phyloP scores from a whole-genome alignment of 2,329 filamentous ascomycete species.

The Colletotrichum godetiae region DNA sequence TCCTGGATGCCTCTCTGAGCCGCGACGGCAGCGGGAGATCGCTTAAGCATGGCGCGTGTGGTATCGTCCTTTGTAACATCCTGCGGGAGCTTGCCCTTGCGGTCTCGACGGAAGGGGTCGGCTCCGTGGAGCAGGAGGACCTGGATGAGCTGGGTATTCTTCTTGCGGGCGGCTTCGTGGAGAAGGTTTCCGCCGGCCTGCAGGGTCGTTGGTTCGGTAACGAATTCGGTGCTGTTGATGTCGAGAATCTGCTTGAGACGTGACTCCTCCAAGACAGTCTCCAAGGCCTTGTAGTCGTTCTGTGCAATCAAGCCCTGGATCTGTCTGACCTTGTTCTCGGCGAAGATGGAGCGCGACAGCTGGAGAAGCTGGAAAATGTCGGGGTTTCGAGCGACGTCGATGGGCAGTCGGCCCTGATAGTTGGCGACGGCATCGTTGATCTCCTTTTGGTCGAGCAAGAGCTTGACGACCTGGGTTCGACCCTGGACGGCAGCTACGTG shows the following conservation, averaged over 20 bases:
- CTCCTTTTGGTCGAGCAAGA: conserved; percentile 82
- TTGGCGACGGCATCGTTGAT: conserved; percentile 93
- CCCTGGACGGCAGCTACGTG: conserved; percentile 89
- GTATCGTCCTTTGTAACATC: conserved; percentile 96
- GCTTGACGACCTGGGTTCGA: conserved; percentile 80
- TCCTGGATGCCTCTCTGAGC: conserved; percentile 97
- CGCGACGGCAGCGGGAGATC: conserved; percentile 91
- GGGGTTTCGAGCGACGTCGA: conserved; percentile 90
- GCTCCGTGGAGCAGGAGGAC: conserved; percentile 92
- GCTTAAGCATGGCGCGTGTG: conserved; percentile 89
- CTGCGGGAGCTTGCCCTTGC: conserved; percentile 94
- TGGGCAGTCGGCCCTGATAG: conserved; percentile 82
- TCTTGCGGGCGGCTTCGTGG: conserved; percentile 91
- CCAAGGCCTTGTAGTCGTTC: conserved; percentile 81
- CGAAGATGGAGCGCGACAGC: conserved; percentile 87
- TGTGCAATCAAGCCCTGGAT: conserved; percentile 82
- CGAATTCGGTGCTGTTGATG: conserved; percentile 91
- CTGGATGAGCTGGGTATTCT: conserved; percentile 88
- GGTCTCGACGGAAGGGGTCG: conserved; percentile 94
- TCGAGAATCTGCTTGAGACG: conserved; percentile 89
- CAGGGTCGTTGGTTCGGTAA: conserved; percentile 80
- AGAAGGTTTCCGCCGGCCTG: conserved; percentile 91
- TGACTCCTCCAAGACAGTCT: conserved; percentile 84
- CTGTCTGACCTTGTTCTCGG: conserved; percentile 85
- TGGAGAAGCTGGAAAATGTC: conserved; percentile 97